phyloP scores from a whole-genome alignment of 2,329 filamentous ascomycete genomes.

The Cytospora paraplurivora region DNA sequence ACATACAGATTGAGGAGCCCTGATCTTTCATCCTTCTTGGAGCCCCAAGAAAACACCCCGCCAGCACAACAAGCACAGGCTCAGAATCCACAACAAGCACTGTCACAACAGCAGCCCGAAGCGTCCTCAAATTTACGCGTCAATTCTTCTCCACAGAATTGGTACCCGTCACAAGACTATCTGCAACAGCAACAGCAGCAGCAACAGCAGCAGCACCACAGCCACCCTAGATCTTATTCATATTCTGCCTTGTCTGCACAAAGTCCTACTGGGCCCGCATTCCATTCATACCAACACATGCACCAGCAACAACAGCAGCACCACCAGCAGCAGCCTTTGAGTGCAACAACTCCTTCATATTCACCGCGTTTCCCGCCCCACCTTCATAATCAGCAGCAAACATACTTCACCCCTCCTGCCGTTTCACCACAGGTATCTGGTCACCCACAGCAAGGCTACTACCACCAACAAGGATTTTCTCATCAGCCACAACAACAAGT shows the following conservation, averaged over 20 bases:
- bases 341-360: slow-evolving; percentile 18
- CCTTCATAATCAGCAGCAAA: slow-evolving; percentile 21
- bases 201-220: slow-evolving; percentile 4
- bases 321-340: slow-evolving; percentile 1
- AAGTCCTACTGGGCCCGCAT: slow-evolving; percentile 24
- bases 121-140: slow-evolving; percentile 14
- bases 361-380: slow-evolving; percentile 25
- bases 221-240: slow-evolving; percentile 26
- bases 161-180: slow-evolving; percentile 25
- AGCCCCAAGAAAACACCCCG: not conserved
- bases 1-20: slow-evolving; percentile 20
- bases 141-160: slow-evolving; percentile 22
- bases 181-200: too few relatives aligned
- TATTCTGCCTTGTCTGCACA: slow-evolving; percentile 27
- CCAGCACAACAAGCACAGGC: slow-evolving; percentile 20
- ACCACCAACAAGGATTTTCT: slow-evolving; percentile 22
- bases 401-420: slow-evolving; percentile 12
- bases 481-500: slow-evolving; percentile 16
- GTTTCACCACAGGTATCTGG: slow-evolving; percentile 9
- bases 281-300: slow-evolving; percentile 24
- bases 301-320: too few relatives aligned
- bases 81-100: slow-evolving; percentile 13
- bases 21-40: slow-evolving; percentile 25
- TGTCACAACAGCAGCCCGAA: slow-evolving; percentile 31
- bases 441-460: slow-evolving; percentile 19